Evolutionary conservation across 1,139 yeast species (phyloP), one percentile per base, ranked within the genome.

Genomic region (Geotrichum klebahnii): DNA sequence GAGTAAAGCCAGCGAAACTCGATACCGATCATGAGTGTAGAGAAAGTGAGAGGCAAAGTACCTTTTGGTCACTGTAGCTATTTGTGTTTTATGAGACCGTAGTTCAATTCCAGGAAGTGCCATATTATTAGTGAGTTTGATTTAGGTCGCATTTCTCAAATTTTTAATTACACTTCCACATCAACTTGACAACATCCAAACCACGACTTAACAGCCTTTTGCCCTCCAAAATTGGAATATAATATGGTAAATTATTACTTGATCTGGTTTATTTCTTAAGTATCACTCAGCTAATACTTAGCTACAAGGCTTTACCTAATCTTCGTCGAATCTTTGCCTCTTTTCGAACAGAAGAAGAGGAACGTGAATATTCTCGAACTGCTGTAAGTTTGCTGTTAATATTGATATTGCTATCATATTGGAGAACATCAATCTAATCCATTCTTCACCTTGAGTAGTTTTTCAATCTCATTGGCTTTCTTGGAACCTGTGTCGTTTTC

Each of bases 261-360:
- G n/a, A n/a, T n/a, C n/a, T n/a, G n/a, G n/a, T n/a, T n/a, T n/a
- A n/a, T n/a, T n/a, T n/a, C n/a, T n/a, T n/a, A n/a, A n/a, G n/a
- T n/a, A n/a, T n/a, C n/a, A n/a, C n/a, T n/a, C n/a, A n/a, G n/a
- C n/a, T n/a, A n/a, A n/a, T n/a, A n/a, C n/a, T n/a, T n/a, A n/a
- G n/a, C n/a, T n/a, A n/a, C n/a, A n/a, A 59, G 72, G 65, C 65
- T 9, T 59, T 84, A 42, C 85, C 84, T 43, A 84, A 86, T 61
- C 76, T 84, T 44, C 70, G 96, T 50, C 72, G 87, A 51, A 82
- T 87, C 44, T 87, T 87, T 65, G 83, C 90, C 38, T 83, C 94
- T 3, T 86, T 86, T 61, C 69, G 96, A 24, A 81, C 94, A 2
- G 95, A 85, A 58, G 95, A 87, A 58, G 95, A 87, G 61, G 96